Percentiles rank a stretch among this genome's conserved stretches.
phyloP scores from a whole-genome alignment of 371 early-diverging fungal species.

The Mortierella sp. region DNA sequence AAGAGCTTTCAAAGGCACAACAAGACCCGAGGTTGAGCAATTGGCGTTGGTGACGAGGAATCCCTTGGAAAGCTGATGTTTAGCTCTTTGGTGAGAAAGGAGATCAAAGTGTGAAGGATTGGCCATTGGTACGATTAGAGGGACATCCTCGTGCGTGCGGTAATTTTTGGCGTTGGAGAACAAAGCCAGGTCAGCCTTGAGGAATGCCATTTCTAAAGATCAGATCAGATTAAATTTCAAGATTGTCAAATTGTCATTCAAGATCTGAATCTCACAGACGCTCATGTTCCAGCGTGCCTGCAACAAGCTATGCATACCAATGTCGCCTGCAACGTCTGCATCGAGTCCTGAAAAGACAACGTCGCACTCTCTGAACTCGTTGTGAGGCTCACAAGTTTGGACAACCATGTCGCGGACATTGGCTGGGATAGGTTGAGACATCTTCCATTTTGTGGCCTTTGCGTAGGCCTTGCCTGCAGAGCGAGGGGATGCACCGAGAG shows the following conservation, averaged over 20 bases:
- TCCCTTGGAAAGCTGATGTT: conserved; percentile 78
- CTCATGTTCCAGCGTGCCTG: background rate
- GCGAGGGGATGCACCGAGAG: conserved; percentile 92
- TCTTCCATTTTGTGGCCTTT: conserved; percentile 90
- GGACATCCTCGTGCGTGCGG: conserved; percentile 89
- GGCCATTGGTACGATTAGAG: conserved; percentile 93
- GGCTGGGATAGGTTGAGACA: conserved; percentile 81
- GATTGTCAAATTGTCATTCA: too few relatives aligned
- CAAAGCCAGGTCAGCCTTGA: conserved; percentile 85
- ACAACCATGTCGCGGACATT: conserved; percentile 73
- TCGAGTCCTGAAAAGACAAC: conserved; percentile 96
- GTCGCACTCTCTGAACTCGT: conserved; percentile 84
- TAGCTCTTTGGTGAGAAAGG: conserved; percentile 79
- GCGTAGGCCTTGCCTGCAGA: conserved; percentile 90
- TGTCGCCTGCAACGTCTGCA: conserved; percentile 92
- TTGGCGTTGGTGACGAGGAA: conserved; percentile 97
- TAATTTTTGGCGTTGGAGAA: conserved; percentile 98
- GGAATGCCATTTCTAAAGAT: conserved; percentile 81
- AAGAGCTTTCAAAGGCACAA: conserved; percentile 91
- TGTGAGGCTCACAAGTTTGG: conserved; percentile 79
- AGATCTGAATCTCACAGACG: background rate
- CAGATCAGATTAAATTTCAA: background rate
- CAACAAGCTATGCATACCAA: conserved; percentile 66
- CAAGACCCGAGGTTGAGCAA: conserved; percentile 96
- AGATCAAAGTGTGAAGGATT: conserved; percentile 90